Conservation (phyloP, 208 protist species). For the Trypanosoma vivax region DNA sequence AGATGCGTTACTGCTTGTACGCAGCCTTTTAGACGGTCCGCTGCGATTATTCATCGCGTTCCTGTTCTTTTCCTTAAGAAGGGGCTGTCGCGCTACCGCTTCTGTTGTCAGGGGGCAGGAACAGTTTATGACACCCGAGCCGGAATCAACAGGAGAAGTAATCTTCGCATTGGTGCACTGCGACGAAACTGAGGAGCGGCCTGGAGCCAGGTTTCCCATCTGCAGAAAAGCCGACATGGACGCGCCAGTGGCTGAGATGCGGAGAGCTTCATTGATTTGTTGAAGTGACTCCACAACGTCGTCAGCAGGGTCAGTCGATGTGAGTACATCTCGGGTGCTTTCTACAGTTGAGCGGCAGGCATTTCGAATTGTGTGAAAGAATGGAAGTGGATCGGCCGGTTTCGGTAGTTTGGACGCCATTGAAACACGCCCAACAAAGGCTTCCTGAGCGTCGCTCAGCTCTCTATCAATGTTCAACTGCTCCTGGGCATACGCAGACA, state of each 20-base stretch:
- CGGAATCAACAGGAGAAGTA: neutral
- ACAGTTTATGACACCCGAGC: neutral
- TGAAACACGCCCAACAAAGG: constrained; percentile 2
- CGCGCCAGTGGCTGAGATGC: constrained; percentile 13
- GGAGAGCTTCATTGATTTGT: constrained; percentile 24
- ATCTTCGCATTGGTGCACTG: neutral
- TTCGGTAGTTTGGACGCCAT: neutral
- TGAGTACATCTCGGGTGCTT: constrained; percentile 29
- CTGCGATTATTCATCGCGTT: neutral
- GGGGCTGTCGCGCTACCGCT: neutral
- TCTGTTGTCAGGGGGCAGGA: neutral
- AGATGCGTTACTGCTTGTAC: constrained; percentile 11
- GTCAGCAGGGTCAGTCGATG: constrained; percentile 18
- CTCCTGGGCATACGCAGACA: constrained; percentile 6
- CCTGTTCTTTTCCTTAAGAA: constrained; percentile 9
- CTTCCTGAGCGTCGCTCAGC: constrained; percentile 1
- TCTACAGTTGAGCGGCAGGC: constrained; percentile 38
- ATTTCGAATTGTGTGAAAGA: constrained; percentile 41
- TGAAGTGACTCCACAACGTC: constrained; percentile 34
- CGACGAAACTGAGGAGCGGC: constrained; percentile 11
- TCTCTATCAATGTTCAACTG: constrained; percentile 10
- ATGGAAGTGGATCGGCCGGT: constrained; percentile 17
- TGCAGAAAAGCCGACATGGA: constrained; percentile 15
- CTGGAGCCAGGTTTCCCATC: constrained; percentile 14
- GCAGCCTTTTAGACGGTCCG: constrained; percentile 8